A percentile compares a stretch with the other conserved stretches of the same genome.
Conservation (phyloP, 148 eudicot genomes). For the Persicaria tinctoria region DNA sequence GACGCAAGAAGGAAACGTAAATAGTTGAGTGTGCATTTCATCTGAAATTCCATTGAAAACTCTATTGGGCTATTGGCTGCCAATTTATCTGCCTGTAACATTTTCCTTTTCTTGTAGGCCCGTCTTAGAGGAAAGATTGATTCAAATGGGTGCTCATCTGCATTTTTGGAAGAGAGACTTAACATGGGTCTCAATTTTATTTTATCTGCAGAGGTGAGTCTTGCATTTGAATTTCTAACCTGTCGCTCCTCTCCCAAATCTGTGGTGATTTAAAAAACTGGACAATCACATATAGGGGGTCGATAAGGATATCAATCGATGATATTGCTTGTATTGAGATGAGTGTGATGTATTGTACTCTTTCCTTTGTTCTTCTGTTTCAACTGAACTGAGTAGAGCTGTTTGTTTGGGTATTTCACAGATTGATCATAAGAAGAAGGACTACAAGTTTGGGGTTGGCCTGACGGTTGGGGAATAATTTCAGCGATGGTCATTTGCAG, state of each 20-base stretch:
- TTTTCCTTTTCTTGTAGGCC: slow-evolving; percentile 29
- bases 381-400: not conserved
- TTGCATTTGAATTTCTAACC: no score
- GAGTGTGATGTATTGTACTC: not conserved
- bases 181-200: slow-evolving; percentile 80
- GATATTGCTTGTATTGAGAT: no score
- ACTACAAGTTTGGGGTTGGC: slow-evolving; percentile 36
- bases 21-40: not conserved
- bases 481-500: no score
- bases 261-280: no score
- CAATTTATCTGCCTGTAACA: no score
- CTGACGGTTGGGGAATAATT: slow-evolving; percentile 32
- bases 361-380: not conserved
- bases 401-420: slow-evolving; percentile 3
- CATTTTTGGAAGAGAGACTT: slow-evolving; percentile 79
- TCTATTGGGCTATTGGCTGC: not conserved
- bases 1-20: no score
- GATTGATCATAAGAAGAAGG: slow-evolving; percentile 32
- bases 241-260: no score
- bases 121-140: slow-evolving; percentile 92
- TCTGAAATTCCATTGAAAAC: no score
- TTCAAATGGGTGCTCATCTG: slow-evolving; percentile 76
- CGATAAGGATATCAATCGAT: no score
- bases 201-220: slow-evolving; percentile 65
- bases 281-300: no score